Evolutionary conservation across 2,329 filamentous ascomycete species (phyloP).

Genomic region (Akanthomyces uredinophilus): DNA sequence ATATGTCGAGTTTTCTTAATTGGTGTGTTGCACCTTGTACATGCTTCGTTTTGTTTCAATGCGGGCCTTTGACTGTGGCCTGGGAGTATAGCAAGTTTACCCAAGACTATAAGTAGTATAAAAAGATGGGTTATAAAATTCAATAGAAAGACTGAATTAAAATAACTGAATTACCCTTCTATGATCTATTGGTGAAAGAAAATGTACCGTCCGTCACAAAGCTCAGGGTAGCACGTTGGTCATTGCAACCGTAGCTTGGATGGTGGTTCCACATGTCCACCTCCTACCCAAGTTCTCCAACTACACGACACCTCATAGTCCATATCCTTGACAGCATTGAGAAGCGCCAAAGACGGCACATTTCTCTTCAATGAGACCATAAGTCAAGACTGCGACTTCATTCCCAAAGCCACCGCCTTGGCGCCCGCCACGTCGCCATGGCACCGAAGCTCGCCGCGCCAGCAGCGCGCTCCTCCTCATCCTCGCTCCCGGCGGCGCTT

Average conservation of each 20-base stretch:
- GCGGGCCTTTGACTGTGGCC: background rate
- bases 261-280: background rate
- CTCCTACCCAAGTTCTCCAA: background rate
- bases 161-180: background rate
- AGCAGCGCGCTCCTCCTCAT: background rate
- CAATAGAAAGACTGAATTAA: background rate
- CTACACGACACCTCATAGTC: background rate
- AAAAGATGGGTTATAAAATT: background rate
- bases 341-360: no score
- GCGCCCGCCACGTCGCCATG: background rate
- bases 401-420: background rate
- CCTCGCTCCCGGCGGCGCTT: constrained; percentile 17
- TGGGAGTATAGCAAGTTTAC: no score
- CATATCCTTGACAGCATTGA: background rate
- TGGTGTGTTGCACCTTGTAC: background rate
- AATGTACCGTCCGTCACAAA: background rate
- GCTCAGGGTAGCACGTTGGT: background rate
- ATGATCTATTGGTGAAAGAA: background rate
- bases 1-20: background rate
- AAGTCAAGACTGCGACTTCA: no score
- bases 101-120: no score
- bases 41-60: background rate
- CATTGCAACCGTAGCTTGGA: background rate
- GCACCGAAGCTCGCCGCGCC: background rate
- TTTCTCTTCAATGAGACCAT: no score